Evolutionary conservation across 257 asterid species (phyloP).

Genomic region (Solanum paucissectum): DNA sequence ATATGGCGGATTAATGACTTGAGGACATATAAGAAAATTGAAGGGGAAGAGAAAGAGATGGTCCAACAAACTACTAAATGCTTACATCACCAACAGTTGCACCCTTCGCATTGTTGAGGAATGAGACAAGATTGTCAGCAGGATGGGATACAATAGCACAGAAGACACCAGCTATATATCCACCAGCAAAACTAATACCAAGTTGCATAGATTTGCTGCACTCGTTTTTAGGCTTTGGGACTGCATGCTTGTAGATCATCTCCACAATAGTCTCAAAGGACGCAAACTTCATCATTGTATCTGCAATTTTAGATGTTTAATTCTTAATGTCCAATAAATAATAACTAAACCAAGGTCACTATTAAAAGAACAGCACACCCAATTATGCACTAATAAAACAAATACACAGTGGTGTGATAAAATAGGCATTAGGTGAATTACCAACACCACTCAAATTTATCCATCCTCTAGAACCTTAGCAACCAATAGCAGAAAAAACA

Average conservation of each 20-base stretch:
- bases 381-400: background rate
- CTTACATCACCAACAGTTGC: slow-evolving; percentile 87
- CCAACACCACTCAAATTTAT: background rate
- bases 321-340: background rate
- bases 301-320: slow-evolving; percentile 22
- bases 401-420: background rate
- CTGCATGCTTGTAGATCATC: slow-evolving; percentile 55
- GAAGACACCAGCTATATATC: slow-evolving; percentile 74
- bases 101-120: slow-evolving; percentile 89
- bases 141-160: slow-evolving; percentile 89
- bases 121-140: slow-evolving; percentile 85
- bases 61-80: background rate
- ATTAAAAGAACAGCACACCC: background rate
- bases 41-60: background rate
- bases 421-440: background rate
- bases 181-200: slow-evolving; percentile 90
- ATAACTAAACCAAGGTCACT: background rate
- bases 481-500: background rate
- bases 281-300: slow-evolving; percentile 92
- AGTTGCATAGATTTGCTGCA: slow-evolving; percentile 72
- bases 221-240: slow-evolving; percentile 64
- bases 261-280: slow-evolving; percentile 81
- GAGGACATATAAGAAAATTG: background rate
- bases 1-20: background rate
- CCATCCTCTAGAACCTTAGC: background rate